Conservation (phyloP, 192 early-diverging fungal species). For the Podila clonocystis region DNA sequence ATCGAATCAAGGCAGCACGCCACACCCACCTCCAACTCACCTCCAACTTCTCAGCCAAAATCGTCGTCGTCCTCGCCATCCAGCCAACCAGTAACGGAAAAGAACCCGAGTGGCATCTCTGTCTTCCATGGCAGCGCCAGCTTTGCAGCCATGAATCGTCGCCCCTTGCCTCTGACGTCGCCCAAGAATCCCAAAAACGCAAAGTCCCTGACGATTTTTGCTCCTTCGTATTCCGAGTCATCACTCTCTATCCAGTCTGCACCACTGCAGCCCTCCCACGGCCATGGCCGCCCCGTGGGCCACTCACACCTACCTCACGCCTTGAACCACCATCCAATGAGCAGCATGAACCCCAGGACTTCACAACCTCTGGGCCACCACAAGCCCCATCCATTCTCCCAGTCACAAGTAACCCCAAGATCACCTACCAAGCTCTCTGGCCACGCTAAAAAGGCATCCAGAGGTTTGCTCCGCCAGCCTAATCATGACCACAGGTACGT, state of each 20-base stretch:
- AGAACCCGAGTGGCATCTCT: conserved; percentile 31
- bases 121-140: conserved; percentile 43
- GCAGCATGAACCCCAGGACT: conserved; percentile 41
- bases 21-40: conserved; percentile 15
- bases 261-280: conserved; percentile 56
- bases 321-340: background rate
- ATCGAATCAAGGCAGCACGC: conserved; percentile 63
- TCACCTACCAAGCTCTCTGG: conserved; percentile 16
- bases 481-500: conserved; percentile 28
- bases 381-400: conserved; percentile 37
- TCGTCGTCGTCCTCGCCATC: conserved; percentile 13
- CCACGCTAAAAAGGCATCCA: conserved; percentile 23
- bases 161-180: conserved; percentile 40
- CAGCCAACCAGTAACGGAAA: conserved; percentile 39
- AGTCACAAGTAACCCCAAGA: conserved; percentile 3
- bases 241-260: conserved; percentile 57
- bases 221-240: conserved; percentile 59
- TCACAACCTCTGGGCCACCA: conserved; percentile 35
- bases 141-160: conserved; percentile 34
- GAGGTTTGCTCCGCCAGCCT: conserved; percentile 30
- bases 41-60: conserved; percentile 29
- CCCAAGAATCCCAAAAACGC: conserved; percentile 58
- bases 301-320: background rate
- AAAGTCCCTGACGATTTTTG: conserved; percentile 59
- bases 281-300: conserved; percentile 9